A percentile compares a stretch with the other conserved stretches of the same genome.
Conservation (phyloP, 805 yeast genomes). For the Spathaspora sp. region DNA sequence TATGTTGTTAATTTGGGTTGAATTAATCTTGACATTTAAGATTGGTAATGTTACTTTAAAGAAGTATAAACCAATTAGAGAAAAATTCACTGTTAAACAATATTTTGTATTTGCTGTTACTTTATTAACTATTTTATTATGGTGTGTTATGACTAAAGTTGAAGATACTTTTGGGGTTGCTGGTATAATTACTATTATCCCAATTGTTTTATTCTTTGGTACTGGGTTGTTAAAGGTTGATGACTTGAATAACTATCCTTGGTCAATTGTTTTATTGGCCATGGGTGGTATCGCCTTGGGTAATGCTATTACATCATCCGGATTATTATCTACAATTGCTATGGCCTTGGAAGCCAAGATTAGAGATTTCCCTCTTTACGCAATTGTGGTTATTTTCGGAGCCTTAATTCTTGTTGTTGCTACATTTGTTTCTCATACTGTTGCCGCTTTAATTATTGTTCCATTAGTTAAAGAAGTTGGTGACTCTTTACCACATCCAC, state of each 20-base stretch:
- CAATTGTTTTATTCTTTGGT: slow-evolving; percentile 47
- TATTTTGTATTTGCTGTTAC: slow-evolving; percentile 40
- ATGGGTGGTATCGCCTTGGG: slow-evolving; percentile 58
- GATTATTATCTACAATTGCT: slow-evolving; percentile 45
- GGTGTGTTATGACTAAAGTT: slow-evolving; percentile 46
- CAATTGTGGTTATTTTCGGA: slow-evolving; percentile 43
- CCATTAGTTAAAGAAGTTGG: slow-evolving; percentile 42
- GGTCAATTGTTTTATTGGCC: slow-evolving; percentile 52
- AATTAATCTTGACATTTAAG: slow-evolving; percentile 64
- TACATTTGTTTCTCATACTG: slow-evolving; percentile 43
- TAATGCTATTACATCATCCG: slow-evolving; percentile 47
- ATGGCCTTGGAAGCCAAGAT: slow-evolving; percentile 40
- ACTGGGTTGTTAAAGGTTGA: slow-evolving; percentile 45
- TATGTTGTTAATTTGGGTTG: slow-evolving; percentile 67
- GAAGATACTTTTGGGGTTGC: slow-evolving; percentile 44
- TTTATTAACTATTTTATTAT: slow-evolving; percentile 41
- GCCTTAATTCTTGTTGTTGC: slow-evolving; percentile 38
- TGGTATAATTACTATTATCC: slow-evolving; percentile 46
- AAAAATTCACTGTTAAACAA: slow-evolving; percentile 42
- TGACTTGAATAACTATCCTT: slow-evolving; percentile 50
- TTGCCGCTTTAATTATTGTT: slow-evolving; percentile 40
- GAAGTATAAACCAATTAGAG: slow-evolving; percentile 44
- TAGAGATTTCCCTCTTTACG: slow-evolving; percentile 40
- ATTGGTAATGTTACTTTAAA: slow-evolving; percentile 44
- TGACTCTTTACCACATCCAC: slow-evolving; percentile 32